Conservation (phyloP, 179 eudicot genomes). For the Monotropa hypopitys region DNA sequence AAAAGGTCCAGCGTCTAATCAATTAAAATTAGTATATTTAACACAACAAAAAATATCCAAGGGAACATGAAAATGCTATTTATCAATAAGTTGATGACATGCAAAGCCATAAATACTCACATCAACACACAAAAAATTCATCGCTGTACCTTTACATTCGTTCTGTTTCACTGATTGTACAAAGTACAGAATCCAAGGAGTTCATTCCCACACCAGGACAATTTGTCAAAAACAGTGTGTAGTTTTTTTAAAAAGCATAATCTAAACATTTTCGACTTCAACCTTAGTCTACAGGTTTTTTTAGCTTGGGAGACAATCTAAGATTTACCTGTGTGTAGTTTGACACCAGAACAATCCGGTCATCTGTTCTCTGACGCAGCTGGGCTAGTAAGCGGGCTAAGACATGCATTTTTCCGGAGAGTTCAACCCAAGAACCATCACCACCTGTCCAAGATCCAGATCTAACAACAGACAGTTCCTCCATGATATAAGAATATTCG, state of each 20-base stretch:
- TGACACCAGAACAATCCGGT: constrained; percentile 92
- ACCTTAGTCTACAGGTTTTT: not conserved
- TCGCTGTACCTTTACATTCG: not conserved
- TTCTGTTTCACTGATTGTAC: not conserved
- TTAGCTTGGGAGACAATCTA: constrained; percentile 5
- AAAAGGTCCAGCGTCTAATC: constrained; percentile 88
- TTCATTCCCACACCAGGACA: no score
- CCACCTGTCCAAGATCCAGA: constrained; percentile 96
- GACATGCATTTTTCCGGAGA: constrained; percentile 96
- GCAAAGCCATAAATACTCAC: not conserved
- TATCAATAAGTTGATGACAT: not conserved
- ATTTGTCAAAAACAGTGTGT: not conserved
- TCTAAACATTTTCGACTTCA: not conserved
- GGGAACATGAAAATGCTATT: not conserved
- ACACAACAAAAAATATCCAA: not conserved
- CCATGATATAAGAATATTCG: not conserved
- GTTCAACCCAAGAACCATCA: constrained; percentile 90
- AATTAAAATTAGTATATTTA: constrained; percentile 2
- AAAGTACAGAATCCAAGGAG: not conserved
- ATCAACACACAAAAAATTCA: not conserved
- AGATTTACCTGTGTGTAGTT: constrained; percentile 87
- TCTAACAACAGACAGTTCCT: constrained; percentile 27
- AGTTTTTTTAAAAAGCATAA: constrained; percentile 3
- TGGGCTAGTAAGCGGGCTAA: constrained; percentile 81
- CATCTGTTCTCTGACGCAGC: constrained; percentile 84